Evolutionary conservation across 257 asterid genomes (phyloP), one percentile per base, ranked within the genome.

Genomic region (Plantago major): DNA sequence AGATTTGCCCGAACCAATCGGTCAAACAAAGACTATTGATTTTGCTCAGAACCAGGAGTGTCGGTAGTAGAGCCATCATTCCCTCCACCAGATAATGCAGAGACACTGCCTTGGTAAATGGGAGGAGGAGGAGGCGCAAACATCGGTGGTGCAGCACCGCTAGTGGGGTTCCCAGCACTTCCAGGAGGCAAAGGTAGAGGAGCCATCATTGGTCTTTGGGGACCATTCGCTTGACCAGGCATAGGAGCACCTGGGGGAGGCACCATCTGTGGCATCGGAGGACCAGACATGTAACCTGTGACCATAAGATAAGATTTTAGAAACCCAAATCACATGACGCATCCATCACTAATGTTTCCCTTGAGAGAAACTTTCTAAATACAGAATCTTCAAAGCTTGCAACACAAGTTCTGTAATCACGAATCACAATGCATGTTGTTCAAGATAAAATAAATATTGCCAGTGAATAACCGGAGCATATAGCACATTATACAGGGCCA

Each of bases 161-260:
- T 69, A 1, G 82, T 10, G 50, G 90, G 82, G 64, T 54, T 69
- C 67, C 87, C 85, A 5, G 55, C 76, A 61, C 87, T 79, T 59
- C 90, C 90, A 0, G 90, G 84, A 68, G 67, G 58, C 69, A 72
- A 14, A 48, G 89, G 80, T 12, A 84, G 85, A 46, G 88, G 86
- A 17, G 77, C 73, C 6, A 72, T 68, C 15, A 64, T 14, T 0
- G 96, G 94, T 74, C 95, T 79, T 59, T 76, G 98, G 45, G 77
- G 76, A 18, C 88, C 86, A 43, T 85, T 88, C 68, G 76, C 56
- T 68, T 87, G 95, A 60, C 92, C 90, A 1, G 90, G 87, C 42
- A 76, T 14, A 30, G 87, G 84, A 19, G 86, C 82, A 65, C 84
- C 86, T 0, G 86, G 91, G 50, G 95, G 95, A 58, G 84, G 76